Base-by-base conservation (phyloP, 257 asterid genomes). In the Ehretia macrophylla region DNA sequence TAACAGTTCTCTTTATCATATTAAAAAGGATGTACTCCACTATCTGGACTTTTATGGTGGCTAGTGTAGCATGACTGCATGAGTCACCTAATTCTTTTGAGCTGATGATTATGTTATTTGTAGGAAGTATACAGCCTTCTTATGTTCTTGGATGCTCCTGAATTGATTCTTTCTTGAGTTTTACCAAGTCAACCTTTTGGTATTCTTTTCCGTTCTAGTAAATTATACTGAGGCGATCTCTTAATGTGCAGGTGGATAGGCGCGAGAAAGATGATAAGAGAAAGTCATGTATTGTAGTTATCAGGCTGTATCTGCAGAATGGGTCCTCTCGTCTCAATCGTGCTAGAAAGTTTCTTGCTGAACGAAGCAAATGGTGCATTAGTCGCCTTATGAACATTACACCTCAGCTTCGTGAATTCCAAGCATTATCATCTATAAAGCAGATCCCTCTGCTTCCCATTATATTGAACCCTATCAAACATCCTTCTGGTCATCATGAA, bases 341-440 rank as follows among this genome's bases (percentile, higher is more conserved):
- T 75, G 97, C 81, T 66, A 77, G 87, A 65, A 88, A 84, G 76
- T 79, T 74, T 75, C 91, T 92, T 56, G 81, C 82, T 55, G 97
- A 78, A 51, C 77, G 99, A 58, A 93, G 94, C 90, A 93, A 86
- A 81, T 93, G 99, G 99, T 79, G 67, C 80, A 72, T 81, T 62
- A 79, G 79, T 81, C 95, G 84, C 49, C 73, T 93, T 68, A 84
- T 93, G 97, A 88, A 85, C 81, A 84, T 93, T 68, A 88, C 97
- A 60, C 95, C 99, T 70, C 99, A 93, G 72, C 86, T 93, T 66
- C 83, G 99, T 63, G 97, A 93, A 77, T 93, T 93, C 79, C 99
- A 88, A 63, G 99, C 99, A 72, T 70, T 93, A 79, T 86, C 99
- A 56, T 82, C 96, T 56, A 77, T 93, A 64, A 78, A 64, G 68